Conservation (phyloP, 176 grass and related monocot species). For the Puya raimondii region DNA sequence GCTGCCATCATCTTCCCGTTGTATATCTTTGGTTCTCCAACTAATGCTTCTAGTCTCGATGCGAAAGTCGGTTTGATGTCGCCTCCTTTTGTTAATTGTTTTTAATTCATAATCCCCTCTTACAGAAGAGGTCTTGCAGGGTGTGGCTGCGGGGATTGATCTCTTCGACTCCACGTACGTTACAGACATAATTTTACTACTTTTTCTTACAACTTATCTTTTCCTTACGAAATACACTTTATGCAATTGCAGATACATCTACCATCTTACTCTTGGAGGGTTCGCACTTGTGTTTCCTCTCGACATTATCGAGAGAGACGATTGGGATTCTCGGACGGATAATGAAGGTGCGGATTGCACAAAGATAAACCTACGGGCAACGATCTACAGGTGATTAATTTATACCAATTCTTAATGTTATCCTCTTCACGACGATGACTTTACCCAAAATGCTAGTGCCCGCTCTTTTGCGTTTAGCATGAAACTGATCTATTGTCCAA, state of each 20-base stretch:
- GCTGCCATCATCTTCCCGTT: not conserved
- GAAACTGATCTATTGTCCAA: not conserved
- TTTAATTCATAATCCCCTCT: constrained; percentile 4
- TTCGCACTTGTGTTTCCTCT: constrained; percentile 78
- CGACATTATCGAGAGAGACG: constrained; percentile 43
- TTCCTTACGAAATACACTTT: constrained; percentile 1
- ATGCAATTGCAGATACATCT: constrained; percentile 54
- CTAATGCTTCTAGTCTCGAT: not conserved
- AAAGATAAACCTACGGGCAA: constrained; percentile 85
- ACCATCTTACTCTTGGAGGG: constrained; percentile 90
- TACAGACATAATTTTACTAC: not conserved
- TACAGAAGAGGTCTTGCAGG: constrained; percentile 91
- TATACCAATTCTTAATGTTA: not conserved
- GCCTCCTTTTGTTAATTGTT: not conserved
- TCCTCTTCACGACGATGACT: not conserved
- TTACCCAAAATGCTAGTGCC: not conserved
- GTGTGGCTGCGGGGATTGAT: constrained; percentile 78
- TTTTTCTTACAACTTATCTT: constrained; percentile 5
- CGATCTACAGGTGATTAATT: constrained; percentile 44
- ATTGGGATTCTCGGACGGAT: constrained; percentile 19
- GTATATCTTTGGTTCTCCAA: not conserved
- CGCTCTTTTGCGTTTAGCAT: not conserved
- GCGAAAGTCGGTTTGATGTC: not conserved
- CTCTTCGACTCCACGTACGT: constrained; percentile 88
- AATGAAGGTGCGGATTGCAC: constrained; percentile 37